Base-by-base conservation (phyloP, 805 yeast species). In the Pachysolen tannophilus region DNA sequence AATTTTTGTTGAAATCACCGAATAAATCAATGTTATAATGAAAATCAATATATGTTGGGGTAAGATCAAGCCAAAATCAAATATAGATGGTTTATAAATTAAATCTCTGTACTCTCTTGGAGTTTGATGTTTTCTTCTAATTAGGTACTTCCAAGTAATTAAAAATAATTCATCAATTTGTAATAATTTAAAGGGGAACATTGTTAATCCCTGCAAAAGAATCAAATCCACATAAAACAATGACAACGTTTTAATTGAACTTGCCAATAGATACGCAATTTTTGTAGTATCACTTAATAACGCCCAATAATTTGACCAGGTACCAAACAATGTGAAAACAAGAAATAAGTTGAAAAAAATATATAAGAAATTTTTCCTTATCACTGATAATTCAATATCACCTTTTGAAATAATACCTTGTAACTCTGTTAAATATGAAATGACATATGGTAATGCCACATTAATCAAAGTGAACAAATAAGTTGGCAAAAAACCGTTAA, bases 351-450 rank as follows among this genome's bases (percentile, higher is more conserved):
- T 90, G 43, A 90, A 94, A 60, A 92, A 92, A 25, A 88, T 82
- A 57, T 87, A 92, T 54, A 92, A 88, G 60, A 88, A 90, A 62
- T 92, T 92, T 59, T 90, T 90, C 19, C 92, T 78, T 3, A 90
- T 94, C 17, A 87, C 75, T 0, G 95, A 82, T 13, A 87, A 60
- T 53, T 92, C 97, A 45, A 84, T 95, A 45, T 92, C 97, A 26
- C 95, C 88, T 48, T 82, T 80, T 5, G 97, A 86, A 0, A 94
- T 78, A 48, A 75, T 84, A 0, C 97, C 97, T 61, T 90, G 98
- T 33, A 73, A 67, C 3, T 77, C 65, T 0, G 97, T 81, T 33
- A 90, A 61, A 73, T 83, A 84, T 31, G 83, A 85, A 52, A 85
- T 88, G 32, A 90, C 63, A 50, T 78, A 88, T 2, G 98, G 98